phyloP scores from a whole-genome alignment of 2,329 filamentous ascomycete species.

The Endoconidiophora laricicola region DNA sequence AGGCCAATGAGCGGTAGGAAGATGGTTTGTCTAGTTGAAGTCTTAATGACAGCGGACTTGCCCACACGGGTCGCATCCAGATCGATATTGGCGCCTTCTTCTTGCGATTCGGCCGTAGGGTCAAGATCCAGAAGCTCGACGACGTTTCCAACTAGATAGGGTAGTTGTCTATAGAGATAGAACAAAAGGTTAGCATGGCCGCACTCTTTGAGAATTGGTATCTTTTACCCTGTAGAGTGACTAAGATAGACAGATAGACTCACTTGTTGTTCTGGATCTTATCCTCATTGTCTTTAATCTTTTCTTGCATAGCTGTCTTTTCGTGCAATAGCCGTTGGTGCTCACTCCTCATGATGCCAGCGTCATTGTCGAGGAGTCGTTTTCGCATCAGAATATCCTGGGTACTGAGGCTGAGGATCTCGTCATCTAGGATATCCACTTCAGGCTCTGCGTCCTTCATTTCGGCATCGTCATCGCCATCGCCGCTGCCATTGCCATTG shows the following conservation, averaged over 20 bases:
- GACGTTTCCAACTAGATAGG: constrained; percentile 95
- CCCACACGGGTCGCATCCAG: constrained; percentile 90
- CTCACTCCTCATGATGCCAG: constrained; percentile 97
- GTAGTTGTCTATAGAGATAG: constrained; percentile 57
- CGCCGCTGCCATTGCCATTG: constrained; percentile 29
- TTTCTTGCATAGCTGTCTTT: constrained; percentile 89
- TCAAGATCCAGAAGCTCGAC: constrained; percentile 95
- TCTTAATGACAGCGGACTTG: constrained; percentile 99
- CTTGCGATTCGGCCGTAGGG: constrained; percentile 84
- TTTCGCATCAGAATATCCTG: constrained; percentile 84
- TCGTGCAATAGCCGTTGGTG: constrained; percentile 87
- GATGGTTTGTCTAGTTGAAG: constrained; percentile 93
- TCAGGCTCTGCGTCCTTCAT: constrained; percentile 77
- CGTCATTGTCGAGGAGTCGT: constrained; percentile 90
- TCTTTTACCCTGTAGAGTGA: neutral
- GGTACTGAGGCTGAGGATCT: constrained; percentile 85
- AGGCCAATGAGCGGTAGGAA: constrained; percentile 94
- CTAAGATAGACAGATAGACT: constrained; percentile 15
- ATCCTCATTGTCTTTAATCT: constrained; percentile 97
- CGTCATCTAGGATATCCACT: constrained; percentile 75
- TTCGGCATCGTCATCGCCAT: constrained; percentile 60
- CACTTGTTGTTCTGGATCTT: constrained; percentile 99
- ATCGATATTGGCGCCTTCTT: constrained; percentile 97
- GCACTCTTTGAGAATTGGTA: neutral
- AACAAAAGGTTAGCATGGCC: neutral